Evolutionary conservation across 306 rosid genomes (phyloP).

Genomic region (Acacia crassicarpa): DNA sequence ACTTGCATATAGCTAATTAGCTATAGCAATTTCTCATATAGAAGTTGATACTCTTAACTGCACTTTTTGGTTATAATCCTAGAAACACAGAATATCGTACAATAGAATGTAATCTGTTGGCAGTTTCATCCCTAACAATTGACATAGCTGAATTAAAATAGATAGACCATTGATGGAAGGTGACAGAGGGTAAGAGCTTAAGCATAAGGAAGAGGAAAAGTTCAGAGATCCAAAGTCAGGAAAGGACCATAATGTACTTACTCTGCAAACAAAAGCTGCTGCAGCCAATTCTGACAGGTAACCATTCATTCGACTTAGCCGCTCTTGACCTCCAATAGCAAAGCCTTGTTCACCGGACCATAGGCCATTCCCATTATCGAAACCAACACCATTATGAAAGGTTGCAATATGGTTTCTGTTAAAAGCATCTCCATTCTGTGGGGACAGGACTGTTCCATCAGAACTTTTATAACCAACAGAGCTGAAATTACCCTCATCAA

Average conservation of each 20-base stretch:
- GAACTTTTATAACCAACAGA: conserved; percentile 35
- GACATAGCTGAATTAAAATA: background rate
- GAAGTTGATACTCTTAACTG: background rate
- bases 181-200: background rate
- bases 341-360: conserved; percentile 88
- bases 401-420: conserved; percentile 43
- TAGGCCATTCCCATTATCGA: conserved; percentile 76
- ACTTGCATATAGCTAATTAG: background rate
- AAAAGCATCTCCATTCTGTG: conserved; percentile 49
- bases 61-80: background rate
- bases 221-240: background rate
- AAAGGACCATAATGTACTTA: conserved; percentile 38
- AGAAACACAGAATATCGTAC: background rate
- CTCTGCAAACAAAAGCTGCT: conserved; percentile 97
- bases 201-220: background rate
- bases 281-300: conserved; percentile 98
- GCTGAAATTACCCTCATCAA: conserved; percentile 57
- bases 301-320: conserved; percentile 82
- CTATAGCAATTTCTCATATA: background rate
- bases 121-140: conserved; percentile 1
- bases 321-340: conserved; percentile 89
- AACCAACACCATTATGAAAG: conserved; percentile 92
- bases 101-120: background rate
- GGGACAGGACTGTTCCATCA: conserved; percentile 42
- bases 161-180: background rate